Conservation (phyloP, 2,329 filamentous ascomycete genomes). For the Botrytis medusae region DNA sequence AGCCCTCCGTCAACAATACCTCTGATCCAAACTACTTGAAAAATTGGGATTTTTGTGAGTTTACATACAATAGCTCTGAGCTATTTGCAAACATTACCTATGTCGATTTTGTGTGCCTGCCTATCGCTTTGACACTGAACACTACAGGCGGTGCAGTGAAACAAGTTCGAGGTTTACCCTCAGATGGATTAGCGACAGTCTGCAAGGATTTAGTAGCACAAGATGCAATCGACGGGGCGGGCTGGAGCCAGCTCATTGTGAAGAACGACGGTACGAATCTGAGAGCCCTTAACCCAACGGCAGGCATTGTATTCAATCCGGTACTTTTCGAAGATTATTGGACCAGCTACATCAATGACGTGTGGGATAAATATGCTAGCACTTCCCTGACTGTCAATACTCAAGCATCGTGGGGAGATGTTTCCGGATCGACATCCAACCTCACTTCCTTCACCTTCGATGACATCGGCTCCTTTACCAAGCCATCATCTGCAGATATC, state of each 20-base stretch:
- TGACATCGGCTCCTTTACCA: conserved; percentile 49
- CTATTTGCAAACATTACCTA: conserved; percentile 69
- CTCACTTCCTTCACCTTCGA: conserved; percentile 43
- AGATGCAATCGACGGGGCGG: conserved; percentile 52
- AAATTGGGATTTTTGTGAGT: conserved; percentile 67
- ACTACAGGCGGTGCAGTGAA: conserved; percentile 45
- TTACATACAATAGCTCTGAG: conserved; percentile 61
- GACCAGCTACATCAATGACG: conserved; percentile 46
- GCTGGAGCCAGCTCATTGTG: conserved; percentile 57
- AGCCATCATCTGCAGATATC: conserved; percentile 61
- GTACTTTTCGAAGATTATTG: conserved; percentile 46
- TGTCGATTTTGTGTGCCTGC: conserved; percentile 71
- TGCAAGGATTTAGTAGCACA: conserved; percentile 56
- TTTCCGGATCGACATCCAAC: conserved; percentile 45
- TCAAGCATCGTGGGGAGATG: conserved; percentile 57
- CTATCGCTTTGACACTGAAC: conserved; percentile 55
- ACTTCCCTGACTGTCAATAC: conserved; percentile 60
- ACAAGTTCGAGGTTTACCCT: conserved; percentile 54
- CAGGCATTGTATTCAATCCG: conserved; percentile 42
- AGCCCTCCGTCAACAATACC: conserved; percentile 70
- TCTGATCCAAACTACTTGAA: conserved; percentile 60
- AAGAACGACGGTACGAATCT: conserved; percentile 39
- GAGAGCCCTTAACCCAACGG: conserved; percentile 46
- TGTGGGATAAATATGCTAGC: conserved; percentile 44
- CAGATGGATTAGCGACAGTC: conserved; percentile 56